phyloP scores from a whole-genome alignment of 2,329 filamentous ascomycete genomes.

The Atkinsonella texensis region DNA sequence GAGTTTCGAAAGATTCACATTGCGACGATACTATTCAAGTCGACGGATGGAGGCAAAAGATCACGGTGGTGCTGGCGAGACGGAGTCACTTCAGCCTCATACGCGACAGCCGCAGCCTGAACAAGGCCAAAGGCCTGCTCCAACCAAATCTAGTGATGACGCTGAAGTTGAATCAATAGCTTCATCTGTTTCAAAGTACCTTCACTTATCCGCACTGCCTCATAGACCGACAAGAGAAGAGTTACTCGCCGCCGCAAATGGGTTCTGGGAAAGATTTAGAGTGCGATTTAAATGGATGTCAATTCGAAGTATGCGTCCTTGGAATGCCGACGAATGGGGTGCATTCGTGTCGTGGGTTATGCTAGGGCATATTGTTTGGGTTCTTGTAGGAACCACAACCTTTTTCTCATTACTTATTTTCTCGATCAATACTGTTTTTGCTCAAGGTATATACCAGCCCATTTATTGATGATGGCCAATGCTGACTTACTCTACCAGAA shows the following conservation, averaged over 20 bases:
- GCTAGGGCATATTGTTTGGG: conserved; percentile 85
- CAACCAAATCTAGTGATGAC: conserved; percentile 7
- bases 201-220: conserved; percentile 55
- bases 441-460: conserved; percentile 54
- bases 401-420: conserved; percentile 90
- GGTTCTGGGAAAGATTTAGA: conserved; percentile 81
- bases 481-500: conserved; percentile 41
- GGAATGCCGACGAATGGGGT: conserved; percentile 92
- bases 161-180: conserved; percentile 29
- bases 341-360: conserved; percentile 92
- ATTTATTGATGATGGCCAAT: not conserved
- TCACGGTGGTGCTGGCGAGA: not conserved
- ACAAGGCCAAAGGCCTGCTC: not conserved
- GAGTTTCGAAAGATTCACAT: not conserved
- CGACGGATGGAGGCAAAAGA: not conserved
- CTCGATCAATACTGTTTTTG: conserved; percentile 89
- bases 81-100: not conserved
- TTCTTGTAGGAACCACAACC: conserved; percentile 92
- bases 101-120: not conserved
- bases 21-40: not conserved
- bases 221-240: conserved; percentile 91
- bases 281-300: conserved; percentile 97
- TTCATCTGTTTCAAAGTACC: conserved; percentile 45
- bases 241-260: conserved; percentile 77
- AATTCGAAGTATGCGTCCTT: conserved; percentile 84